Evolutionary conservation across 2,329 filamentous ascomycete species (phyloP), one percentile per base, ranked within the genome.

Genomic region (Pyrenochaeta sp.): DNA sequence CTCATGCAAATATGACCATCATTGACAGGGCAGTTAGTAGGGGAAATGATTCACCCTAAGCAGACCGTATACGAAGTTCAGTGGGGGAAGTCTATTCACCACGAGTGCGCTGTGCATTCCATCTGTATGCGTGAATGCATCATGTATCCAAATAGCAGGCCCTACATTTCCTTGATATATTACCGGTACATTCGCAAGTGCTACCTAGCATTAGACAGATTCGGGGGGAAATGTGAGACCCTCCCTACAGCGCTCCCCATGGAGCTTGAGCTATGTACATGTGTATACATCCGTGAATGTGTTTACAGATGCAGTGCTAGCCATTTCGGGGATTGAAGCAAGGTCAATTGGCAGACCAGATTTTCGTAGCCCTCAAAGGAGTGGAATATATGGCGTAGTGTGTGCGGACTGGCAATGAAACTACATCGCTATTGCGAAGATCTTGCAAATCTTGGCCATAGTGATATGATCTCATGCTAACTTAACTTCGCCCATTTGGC

Each of bases 341-440:
- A 31, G 45, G 27, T 36, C 53, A 23, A 44, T 39, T 40, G 41
- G 43, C 33, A 20, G 23, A 23, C 33, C 33, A 18, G 17, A 44
- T 30, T 35, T 15, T 27, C 12, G 30, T 17, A 45, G 40, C 14
- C 29, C 44, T 40, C 27, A 21, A 51, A 36, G 21, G 35, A 41
- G 15, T 32, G 39, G 27, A 27, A 46, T 44, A 23, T 29, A 17
- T 10, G 31, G 29, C 44, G 15, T 12, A 45, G 18, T 14, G 41
- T 21, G 51, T 36, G 51, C 35, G 47, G 51, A n/a, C 55, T 40
- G 43, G 41, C n/a, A 40, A 21, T 45, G 45, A 23, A 48, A 23
- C 44, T 30, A 44, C 37, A 30, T 41, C 17, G 14, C 39, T 27
- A 32, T 21, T 54, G 32, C 33, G 15, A 41, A 23, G 45, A 30